A percentile compares a stretch with the other conserved stretches of the same genome.
Conservation (phyloP, 2,329 filamentous ascomycete species). For the Bipolaris bicolor region DNA sequence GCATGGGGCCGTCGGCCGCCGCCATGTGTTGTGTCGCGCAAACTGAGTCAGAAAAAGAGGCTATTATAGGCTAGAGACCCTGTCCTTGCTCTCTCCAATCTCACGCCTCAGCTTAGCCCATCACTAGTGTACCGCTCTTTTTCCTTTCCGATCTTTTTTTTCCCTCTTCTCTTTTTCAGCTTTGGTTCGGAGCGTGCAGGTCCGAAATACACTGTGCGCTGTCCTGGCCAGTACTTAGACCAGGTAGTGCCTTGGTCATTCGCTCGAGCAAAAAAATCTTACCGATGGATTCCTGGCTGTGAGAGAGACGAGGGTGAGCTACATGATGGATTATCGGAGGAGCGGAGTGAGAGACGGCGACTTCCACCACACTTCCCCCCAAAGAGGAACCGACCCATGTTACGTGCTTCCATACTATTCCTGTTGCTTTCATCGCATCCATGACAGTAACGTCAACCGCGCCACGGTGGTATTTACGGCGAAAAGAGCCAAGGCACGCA, state of each 20-base stretch:
- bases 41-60: not conserved
- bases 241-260: not conserved
- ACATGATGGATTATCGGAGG: not conserved
- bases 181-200: slow-evolving; percentile 3
- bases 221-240: not conserved
- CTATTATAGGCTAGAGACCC: not conserved
- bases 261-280: not conserved
- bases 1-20: slow-evolving; percentile 1
- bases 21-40: not conserved
- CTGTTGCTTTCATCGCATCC: not conserved
- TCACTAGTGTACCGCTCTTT: slow-evolving; percentile 5
- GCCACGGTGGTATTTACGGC: slow-evolving; percentile 1
- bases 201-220: not conserved
- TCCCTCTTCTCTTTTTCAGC: not conserved
- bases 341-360: not conserved
- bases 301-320: not conserved
- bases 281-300: not conserved
- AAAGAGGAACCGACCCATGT: not conserved
- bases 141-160: not conserved
- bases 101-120: not conserved
- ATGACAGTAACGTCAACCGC: not conserved
- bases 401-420: not conserved
- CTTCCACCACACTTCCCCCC: not conserved
- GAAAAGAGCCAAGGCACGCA: not conserved
- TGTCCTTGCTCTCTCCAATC: slow-evolving; percentile 6